Evolutionary conservation across 176 grass and related monocot species (phyloP), one percentile per base, ranked within the genome.

Genomic region (Oryza rufipogon): DNA sequence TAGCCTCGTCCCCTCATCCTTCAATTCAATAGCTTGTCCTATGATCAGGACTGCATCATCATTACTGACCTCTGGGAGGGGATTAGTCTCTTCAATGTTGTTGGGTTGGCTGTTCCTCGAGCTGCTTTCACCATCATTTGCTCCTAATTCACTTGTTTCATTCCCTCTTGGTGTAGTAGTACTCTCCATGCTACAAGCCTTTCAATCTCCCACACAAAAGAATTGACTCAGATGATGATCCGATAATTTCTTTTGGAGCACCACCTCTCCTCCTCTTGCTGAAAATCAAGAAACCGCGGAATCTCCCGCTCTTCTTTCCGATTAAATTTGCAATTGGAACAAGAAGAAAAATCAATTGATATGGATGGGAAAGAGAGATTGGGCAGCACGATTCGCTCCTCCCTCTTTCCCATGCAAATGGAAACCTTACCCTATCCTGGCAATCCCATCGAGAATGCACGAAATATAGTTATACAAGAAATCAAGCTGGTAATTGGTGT

Each of bases 1-100:
- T 3, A 93, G 68, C 75, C 56, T 89, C 19, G 90, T 91, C 19
- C 94, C 94, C 7, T 93, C 91, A 14, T 91, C 91, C 78, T 91
- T 93, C 65, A 89, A 9, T 26, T 91, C 81, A 3, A 76, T 66
- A 8, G 94, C 79, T 65, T 83, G 73, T 63, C 80, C 89, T 4
- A 77, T 65, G 32, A 87, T 76, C 4, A 87, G 80, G 7, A 87
- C 41, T 2, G 75, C 22, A 2, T 70, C 22, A 2, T 70, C 86
- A 3, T 87, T 66, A 6, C 91, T 81, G 32, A 89, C 76, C 36
- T 38, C 74, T 51, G 46, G 25, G 19, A 70, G 71, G 41, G 73
- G 28, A 65, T 69, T 41, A 41, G 8, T 82, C 33, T 67, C 32
- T 14, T 91, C 81, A 4, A 19, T 36, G 30, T 73, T 84, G 81